phyloP scores from a whole-genome alignment of 768 basidiomycete species.

The Boletus vinaceobasis region DNA sequence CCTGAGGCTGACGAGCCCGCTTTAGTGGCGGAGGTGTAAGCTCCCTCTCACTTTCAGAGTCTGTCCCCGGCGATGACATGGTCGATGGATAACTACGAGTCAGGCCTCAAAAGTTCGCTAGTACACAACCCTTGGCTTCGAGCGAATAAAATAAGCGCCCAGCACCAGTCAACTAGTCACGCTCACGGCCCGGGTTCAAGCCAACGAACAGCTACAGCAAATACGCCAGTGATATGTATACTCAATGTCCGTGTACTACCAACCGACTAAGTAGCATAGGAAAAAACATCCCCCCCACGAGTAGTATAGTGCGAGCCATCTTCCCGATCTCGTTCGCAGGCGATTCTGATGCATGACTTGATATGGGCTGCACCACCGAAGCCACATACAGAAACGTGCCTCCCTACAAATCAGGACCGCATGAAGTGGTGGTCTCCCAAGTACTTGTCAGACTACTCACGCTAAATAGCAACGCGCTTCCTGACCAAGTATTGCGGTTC shows the following conservation, averaged over 20 bases:
- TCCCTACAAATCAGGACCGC: constrained; percentile 46
- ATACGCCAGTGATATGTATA: background rate
- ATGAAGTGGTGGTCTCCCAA: background rate
- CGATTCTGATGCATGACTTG: constrained; percentile 40
- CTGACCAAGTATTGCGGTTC: constrained; percentile 54
- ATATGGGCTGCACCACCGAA: constrained; percentile 79
- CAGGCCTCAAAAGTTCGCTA: background rate
- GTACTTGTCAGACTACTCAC: constrained; percentile 42
- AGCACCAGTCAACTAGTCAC: too few species aligned
- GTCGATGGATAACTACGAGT: constrained; percentile 8
- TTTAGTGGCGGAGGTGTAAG: constrained; percentile 34
- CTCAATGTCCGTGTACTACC: constrained; percentile 57
- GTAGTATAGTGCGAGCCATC: constrained; percentile 45
- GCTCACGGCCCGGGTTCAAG: background rate
- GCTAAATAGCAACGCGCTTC: constrained; percentile 77
- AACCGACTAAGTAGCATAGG: constrained; percentile 60
- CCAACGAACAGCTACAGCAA: background rate
- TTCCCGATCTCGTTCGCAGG: constrained; percentile 43
- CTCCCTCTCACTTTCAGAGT: constrained; percentile 28
- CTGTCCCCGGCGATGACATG: constrained; percentile 29
- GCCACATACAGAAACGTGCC: constrained; percentile 95
- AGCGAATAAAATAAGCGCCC: background rate
- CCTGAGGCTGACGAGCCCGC: constrained; percentile 36
- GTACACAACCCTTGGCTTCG: constrained; percentile 1
- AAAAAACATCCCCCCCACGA: constrained; percentile 66